phyloP scores from a whole-genome alignment of 1,139 yeast species.

The Nadsonia commutata region DNA sequence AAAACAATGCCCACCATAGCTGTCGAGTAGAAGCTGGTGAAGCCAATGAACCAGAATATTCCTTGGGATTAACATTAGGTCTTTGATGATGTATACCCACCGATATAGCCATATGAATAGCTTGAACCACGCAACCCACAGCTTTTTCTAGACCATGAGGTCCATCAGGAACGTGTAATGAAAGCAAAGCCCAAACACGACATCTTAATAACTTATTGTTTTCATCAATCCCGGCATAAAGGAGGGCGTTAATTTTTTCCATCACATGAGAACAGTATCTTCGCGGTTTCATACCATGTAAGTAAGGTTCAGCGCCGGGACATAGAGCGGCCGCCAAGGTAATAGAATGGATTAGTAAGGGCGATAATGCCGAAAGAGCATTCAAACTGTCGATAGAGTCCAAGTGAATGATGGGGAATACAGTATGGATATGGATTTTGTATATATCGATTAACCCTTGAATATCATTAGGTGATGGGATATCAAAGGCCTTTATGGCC shows the following conservation, averaged over 20 bases:
- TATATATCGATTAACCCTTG: neutral
- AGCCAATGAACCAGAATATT: neutral
- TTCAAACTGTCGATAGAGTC: neutral
- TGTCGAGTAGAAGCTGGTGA: conserved; percentile 16
- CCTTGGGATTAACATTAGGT: conserved; percentile 18
- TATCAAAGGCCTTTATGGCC: neutral
- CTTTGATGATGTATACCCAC: conserved; percentile 27
- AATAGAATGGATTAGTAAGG: neutral
- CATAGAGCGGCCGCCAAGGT: neutral
- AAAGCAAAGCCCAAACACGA: conserved; percentile 21
- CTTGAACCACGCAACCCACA: conserved; percentile 16
- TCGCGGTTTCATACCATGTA: neutral
- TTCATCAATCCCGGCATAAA: neutral
- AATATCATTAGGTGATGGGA: neutral
- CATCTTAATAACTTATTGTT: neutral
- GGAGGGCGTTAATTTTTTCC: neutral
- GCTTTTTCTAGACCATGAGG: conserved; percentile 25
- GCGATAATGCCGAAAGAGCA: neutral
- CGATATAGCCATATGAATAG: conserved; percentile 26
- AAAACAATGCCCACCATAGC: conserved; percentile 30
- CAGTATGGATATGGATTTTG: neutral
- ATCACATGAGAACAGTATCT: neutral
- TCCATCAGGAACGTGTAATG: conserved; percentile 25
- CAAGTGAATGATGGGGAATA: neutral
- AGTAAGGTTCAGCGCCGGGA: neutral